These are phyloP conservation scores for Vickermania spadyakhi DNA, from an alignment of 208 protist genomes.

Conservation along the genomic window DNA sequence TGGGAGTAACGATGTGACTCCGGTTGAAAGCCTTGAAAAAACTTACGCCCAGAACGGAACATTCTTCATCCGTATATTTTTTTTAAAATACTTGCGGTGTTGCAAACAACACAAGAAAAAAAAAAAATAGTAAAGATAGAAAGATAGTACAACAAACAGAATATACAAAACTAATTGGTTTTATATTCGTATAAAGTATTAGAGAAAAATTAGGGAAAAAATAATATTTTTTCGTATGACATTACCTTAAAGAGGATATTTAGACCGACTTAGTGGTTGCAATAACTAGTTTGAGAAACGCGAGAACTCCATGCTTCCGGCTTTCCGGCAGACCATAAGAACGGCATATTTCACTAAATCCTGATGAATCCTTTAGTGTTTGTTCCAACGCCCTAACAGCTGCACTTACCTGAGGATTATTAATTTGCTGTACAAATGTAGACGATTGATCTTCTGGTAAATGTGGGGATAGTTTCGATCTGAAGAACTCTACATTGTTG, in stretches of 20 bases:
- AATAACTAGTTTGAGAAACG: slow-evolving; percentile 47
- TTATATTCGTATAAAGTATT: too few species aligned
- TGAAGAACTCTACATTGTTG: slow-evolving; percentile 47
- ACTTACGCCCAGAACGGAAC: slow-evolving; percentile 3
- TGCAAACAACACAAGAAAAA: slow-evolving; percentile 4
- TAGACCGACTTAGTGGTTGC: slow-evolving; percentile 21
- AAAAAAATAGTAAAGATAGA: slow-evolving; percentile 7
- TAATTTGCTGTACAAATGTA: slow-evolving; percentile 43
- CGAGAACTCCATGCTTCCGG: slow-evolving; percentile 18
- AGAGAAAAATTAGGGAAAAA: slow-evolving; percentile 3
- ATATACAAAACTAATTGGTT: too few species aligned
- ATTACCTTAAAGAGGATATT: neutral
- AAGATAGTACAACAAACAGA: slow-evolving; percentile 14
- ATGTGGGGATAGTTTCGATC: slow-evolving; percentile 22
- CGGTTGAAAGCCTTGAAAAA: slow-evolving; percentile 36
- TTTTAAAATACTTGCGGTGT: slow-evolving; percentile 1
- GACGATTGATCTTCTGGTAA: slow-evolving; percentile 27
- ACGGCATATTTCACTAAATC: slow-evolving; percentile 36
- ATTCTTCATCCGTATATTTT: slow-evolving; percentile 4
- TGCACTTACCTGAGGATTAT: slow-evolving; percentile 48
- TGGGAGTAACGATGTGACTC: slow-evolving; percentile 76
- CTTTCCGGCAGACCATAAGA: slow-evolving; percentile 37
- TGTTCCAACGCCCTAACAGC: slow-evolving; percentile 27
- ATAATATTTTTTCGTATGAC: neutral
- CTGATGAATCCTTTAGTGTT: slow-evolving; percentile 34